phyloP scores from a whole-genome alignment of 345 rosid genomes.

The Gossypium australe region DNA sequence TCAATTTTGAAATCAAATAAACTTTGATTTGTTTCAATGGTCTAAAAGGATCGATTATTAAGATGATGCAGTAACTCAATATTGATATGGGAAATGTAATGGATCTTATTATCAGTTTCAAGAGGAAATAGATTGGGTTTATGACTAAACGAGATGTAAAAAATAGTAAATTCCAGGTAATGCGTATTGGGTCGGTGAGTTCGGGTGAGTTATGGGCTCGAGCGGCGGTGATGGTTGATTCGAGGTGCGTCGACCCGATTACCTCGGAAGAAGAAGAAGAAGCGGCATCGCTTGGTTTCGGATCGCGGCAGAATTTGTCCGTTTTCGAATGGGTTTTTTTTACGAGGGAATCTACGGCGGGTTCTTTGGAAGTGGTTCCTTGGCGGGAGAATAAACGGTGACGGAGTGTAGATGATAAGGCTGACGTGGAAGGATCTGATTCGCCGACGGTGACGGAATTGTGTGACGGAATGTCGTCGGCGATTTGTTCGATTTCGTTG shows the following conservation, averaged over 20 bases:
- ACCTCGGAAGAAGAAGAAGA: slow-evolving; percentile 1
- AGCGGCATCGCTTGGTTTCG: slow-evolving; percentile 26
- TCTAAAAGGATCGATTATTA: slow-evolving; percentile 55
- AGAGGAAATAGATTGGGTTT: slow-evolving; percentile 60
- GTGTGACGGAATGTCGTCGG: background rate
- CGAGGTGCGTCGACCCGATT: slow-evolving; percentile 20
- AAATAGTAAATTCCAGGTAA: slow-evolving; percentile 31
- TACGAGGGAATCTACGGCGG: background rate
- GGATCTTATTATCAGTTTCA: slow-evolving; percentile 41
- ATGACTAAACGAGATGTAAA: slow-evolving; percentile 40
- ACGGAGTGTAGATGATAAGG: slow-evolving; percentile 28
- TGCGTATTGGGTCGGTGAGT: slow-evolving; percentile 18
- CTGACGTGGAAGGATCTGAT: slow-evolving; percentile 28
- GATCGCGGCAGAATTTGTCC: slow-evolving; percentile 15
- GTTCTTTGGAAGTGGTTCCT: slow-evolving; percentile 11
- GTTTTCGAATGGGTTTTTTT: slow-evolving; percentile 4
- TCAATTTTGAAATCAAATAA: slow-evolving; percentile 21
- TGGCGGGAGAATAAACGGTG: slow-evolving; percentile 21
- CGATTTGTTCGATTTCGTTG: background rate
- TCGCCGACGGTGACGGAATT: slow-evolving; percentile 16
- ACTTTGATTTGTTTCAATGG: slow-evolving; percentile 32
- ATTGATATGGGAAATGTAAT: slow-evolving; percentile 43
- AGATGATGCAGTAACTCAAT: slow-evolving; percentile 30
- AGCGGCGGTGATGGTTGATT: slow-evolving; percentile 24
- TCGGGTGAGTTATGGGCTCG: slow-evolving; percentile 17